Evolutionary conservation across 805 yeast genomes (phyloP).

Genomic region (Candida morakotiae): DNA sequence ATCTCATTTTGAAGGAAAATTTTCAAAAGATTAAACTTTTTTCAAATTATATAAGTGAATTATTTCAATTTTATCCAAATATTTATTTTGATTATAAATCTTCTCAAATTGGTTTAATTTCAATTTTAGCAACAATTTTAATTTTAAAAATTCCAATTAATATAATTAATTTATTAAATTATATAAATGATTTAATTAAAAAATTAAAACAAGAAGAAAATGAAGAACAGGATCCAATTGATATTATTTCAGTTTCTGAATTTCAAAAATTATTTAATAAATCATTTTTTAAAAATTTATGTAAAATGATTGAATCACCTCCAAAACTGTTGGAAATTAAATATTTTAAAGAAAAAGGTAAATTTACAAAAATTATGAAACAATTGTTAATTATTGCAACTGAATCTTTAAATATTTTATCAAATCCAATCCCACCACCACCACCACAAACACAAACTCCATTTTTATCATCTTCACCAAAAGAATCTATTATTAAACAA

Average conservation of each 20-base stretch:
- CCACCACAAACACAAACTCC: conserved; percentile 11
- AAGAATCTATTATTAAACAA: background rate
- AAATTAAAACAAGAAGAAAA: conserved; percentile 16
- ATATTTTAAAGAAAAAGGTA: conserved; percentile 36
- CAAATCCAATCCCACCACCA: conserved; percentile 14
- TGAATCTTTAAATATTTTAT: conserved; percentile 15
- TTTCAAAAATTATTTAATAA: conserved; percentile 17
- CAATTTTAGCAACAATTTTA: conserved; percentile 25
- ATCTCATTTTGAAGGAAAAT: no score
- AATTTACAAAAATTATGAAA: conserved; percentile 34
- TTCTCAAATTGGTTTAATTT: conserved; percentile 46
- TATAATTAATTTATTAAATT: conserved; percentile 16
- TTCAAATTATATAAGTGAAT: conserved; percentile 60
- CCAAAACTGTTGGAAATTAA: conserved; percentile 45
- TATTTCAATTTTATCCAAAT: conserved; percentile 59
- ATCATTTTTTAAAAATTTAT: conserved; percentile 11
- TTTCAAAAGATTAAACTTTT: conserved; percentile 50
- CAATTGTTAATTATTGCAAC: conserved; percentile 29
- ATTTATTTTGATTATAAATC: conserved; percentile 55
- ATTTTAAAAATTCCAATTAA: conserved; percentile 31
- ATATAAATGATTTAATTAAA: conserved; percentile 15
- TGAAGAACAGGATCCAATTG: conserved; percentile 17
- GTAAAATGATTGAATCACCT: conserved; percentile 40
- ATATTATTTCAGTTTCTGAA: conserved; percentile 14
- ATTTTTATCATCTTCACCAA: no score